Base-by-base conservation (phyloP, 1,284 basidiomycete genomes). In the Fomitopsis pinicola region DNA sequence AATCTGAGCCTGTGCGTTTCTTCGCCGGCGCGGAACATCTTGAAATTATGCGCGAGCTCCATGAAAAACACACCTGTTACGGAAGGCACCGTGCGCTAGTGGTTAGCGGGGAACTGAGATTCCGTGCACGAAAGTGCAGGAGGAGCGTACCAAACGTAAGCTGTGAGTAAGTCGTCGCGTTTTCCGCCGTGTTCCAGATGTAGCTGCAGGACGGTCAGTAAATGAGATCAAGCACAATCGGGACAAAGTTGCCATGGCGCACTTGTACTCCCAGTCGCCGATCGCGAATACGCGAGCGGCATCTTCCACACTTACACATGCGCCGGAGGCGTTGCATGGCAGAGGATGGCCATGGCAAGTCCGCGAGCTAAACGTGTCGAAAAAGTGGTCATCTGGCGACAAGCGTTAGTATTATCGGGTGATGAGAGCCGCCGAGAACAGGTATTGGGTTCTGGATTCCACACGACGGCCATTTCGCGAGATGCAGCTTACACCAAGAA, bases 231-330 rank as follows among this genome's bases (percentile, higher is more conserved):
- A 42, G 35, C n/a, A 12, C 12, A 17, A 33, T 30, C n/a, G 42
- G 46, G 48, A 56, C 58, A 19, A 44, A 33, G 48, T 45, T 45
- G 30, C n/a, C 28, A 38, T 1, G 8, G 72, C 77, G 42, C 54
- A 81, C 81, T 83, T 78, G 72, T 83, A 83, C 64, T 83, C 81
- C 66, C 78, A 81, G 63, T 83, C 80, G 12, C 76, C 76, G 55
- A 76, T 73, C 6, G 71, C 72, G 63, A 79, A 80, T 4, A 83
- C 82, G 12, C 65, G 69, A 9, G 71, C 64, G 2, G 81, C 82
- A 59, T 83, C 81, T 42, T 72, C 73, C 42, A 74, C 73, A 1
- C 77, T 74, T 15, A 83, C 75, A 63, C 81, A 83, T 0, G 66
- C 69, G 2, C 79, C 79, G 3, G 75, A 76, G 3, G 75, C 65